Evolutionary conservation across 768 basidiomycete genomes (phyloP), one percentile per base, ranked within the genome.

Genomic region (Leccinum disarticulatum): DNA sequence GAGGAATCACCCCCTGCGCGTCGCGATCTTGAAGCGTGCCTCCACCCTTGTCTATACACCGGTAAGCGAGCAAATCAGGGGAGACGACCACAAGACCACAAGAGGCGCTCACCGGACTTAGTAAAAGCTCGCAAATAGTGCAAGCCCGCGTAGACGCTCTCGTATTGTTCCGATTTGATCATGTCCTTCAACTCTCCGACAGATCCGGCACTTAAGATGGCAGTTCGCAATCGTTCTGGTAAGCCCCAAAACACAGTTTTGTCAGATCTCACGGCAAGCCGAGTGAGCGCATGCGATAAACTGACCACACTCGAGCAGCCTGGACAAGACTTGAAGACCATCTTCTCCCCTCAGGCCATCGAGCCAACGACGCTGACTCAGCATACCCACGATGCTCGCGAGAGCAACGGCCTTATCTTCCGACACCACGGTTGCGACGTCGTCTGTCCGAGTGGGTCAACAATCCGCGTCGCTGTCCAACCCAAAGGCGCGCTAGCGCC

Each of bases 361-460:
- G n/a, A 73, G 73, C 69, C 71, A 69, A 46, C 69, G 62, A 52
- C 61, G 63, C 50, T 31, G 58, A 31, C n/a, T n/a, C n/a, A 72
- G 55, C 70, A 72, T 73, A 7, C 46, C 31, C 25, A 68, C 4
- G 33, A 73, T 64, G 11, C 52, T 46, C 43, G 10, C n/a, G 5
- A 19, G 30, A 13, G 56, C 63, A 19, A 61, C 58, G 0, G 52
- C 50, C 10, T 54, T 17, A 3, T 61, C 49, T 3, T 55, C 38
- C 17, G 57, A 60, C 2, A 66, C 50, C 48, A 64, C 43, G 3
- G 33, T 8, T 9, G 62, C 61, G 3, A 73, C 54, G 13, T 62
- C 61, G 22, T 66, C 70, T 72, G 47, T n/a, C 13, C 2, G 7
- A 52, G 22, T 4, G 27, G 17, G 19, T 61, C 5, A 50, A 52